These are phyloP conservation scores for Talaromyces proteolyticus DNA, from an alignment of 495 filamentous ascomycete genomes.

Conservation along the genomic window DNA sequence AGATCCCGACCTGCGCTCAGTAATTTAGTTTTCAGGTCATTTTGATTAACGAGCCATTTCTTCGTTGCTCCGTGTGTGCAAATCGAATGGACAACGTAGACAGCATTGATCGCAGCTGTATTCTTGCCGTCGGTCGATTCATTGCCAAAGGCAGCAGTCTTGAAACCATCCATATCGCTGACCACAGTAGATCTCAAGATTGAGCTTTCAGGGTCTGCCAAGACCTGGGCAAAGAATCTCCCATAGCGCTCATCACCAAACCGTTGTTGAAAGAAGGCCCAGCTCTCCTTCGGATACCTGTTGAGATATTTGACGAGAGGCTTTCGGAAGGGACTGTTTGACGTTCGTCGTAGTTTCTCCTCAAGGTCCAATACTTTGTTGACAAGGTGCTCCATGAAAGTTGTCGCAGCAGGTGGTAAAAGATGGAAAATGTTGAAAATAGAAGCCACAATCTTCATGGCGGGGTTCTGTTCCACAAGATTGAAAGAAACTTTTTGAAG, in stretches of 20 bases:
- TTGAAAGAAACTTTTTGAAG: conserved; percentile 91
- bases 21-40: conserved; percentile 63
- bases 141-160: conserved; percentile 55
- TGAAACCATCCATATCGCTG: conserved; percentile 64
- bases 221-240: conserved; percentile 90
- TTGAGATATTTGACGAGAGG: conserved; percentile 95
- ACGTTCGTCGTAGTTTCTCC: conserved; percentile 76
- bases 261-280: conserved; percentile 67
- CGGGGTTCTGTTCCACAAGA: conserved; percentile 81
- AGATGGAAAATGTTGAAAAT: conserved; percentile 97
- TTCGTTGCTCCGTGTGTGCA: conserved; percentile 44
- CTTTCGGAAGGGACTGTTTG: conserved; percentile 86
- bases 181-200: conserved; percentile 68
- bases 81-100: conserved; percentile 77
- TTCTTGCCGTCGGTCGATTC: conserved; percentile 56
- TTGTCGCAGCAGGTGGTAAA: conserved; percentile 77
- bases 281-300: conserved; percentile 82
- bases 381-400: conserved; percentile 85
- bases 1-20: conserved; percentile 66
- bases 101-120: conserved; percentile 76
- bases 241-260: conserved; percentile 81
- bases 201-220: conserved; percentile 68
- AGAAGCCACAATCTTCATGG: conserved; percentile 88
- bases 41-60: conserved; percentile 73
- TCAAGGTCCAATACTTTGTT: conserved; percentile 87